Conservation (phyloP, 768 basidiomycete genomes). For the Asterophora parasitica region DNA sequence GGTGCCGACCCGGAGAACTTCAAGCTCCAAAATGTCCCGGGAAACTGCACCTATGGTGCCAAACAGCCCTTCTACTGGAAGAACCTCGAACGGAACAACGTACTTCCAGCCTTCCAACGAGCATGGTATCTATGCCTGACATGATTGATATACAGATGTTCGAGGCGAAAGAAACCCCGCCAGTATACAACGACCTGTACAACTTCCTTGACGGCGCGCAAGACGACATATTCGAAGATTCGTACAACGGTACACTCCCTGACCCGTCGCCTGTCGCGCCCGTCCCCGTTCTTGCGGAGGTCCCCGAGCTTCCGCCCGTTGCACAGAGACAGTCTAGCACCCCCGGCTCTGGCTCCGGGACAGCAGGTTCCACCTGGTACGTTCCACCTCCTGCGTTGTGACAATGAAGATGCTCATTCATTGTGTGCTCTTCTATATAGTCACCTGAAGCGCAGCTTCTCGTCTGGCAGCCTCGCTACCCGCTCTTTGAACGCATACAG, state of each 20-base stretch:
- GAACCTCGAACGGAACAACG: constrained; percentile 58
- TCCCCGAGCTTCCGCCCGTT: not conserved
- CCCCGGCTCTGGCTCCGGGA: too few relatives aligned
- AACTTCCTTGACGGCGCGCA: constrained; percentile 72
- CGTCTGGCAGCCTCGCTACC: not conserved
- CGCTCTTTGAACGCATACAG: constrained; percentile 1
- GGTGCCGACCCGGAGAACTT: constrained; percentile 50
- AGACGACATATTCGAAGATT: constrained; percentile 64
- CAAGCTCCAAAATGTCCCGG: constrained; percentile 38
- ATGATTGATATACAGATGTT: constrained; percentile 45
- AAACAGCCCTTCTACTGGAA: constrained; percentile 72
- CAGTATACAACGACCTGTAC: constrained; percentile 65
- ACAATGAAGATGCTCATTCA: too few relatives aligned
- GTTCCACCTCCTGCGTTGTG: too few relatives aligned
- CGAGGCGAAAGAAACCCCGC: constrained; percentile 55
- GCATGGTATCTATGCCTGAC: not conserved
- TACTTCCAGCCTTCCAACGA: constrained; percentile 25
- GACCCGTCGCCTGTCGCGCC: constrained; percentile 38
- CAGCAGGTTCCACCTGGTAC: too few relatives aligned
- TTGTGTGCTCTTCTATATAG: not conserved
- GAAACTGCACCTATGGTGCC: constrained; percentile 70
- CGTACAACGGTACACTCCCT: constrained; percentile 38
- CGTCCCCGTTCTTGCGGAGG: constrained; percentile 27
- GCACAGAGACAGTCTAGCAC: too few relatives aligned
- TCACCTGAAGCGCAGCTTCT: not conserved